These are phyloP conservation scores for Lasiodiplodia citricola DNA, from an alignment of 2,329 filamentous ascomycete genomes.

Conservation along the genomic window DNA sequence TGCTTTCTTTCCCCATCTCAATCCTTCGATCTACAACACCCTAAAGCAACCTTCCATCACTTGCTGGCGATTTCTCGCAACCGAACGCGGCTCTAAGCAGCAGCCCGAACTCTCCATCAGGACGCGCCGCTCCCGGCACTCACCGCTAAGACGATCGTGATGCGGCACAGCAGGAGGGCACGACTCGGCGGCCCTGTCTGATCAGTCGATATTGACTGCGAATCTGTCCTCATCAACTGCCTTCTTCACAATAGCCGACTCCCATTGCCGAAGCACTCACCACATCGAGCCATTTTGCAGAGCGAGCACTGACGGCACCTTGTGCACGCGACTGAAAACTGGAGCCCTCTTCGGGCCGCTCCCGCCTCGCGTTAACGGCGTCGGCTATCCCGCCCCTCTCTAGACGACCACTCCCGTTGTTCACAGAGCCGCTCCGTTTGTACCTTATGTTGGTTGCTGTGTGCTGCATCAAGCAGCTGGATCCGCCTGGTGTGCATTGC, in stretches of 20 bases:
- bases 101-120: background rate
- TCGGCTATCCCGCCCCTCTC: background rate
- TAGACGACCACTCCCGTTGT: background rate
- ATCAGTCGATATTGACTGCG: background rate
- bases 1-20: background rate
- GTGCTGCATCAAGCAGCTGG: background rate
- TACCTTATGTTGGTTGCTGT: background rate
- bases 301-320: background rate
- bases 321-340: background rate
- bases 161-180: background rate
- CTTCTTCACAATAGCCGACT: background rate
- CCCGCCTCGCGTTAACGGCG: background rate
- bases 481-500: background rate
- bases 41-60: background rate
- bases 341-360: conserved; percentile 20
- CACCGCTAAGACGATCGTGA: background rate
- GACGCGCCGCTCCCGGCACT: background rate
- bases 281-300: conserved; percentile 2
- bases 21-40: conserved; percentile 1
- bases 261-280: background rate
- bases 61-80: background rate
- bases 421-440: background rate
- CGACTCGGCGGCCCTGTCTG: conserved; percentile 1
- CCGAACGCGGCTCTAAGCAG: background rate
- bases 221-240: background rate